phyloP scores from a whole-genome alignment of 495 filamentous ascomycete genomes.

The Glarea lozoyensis region DNA sequence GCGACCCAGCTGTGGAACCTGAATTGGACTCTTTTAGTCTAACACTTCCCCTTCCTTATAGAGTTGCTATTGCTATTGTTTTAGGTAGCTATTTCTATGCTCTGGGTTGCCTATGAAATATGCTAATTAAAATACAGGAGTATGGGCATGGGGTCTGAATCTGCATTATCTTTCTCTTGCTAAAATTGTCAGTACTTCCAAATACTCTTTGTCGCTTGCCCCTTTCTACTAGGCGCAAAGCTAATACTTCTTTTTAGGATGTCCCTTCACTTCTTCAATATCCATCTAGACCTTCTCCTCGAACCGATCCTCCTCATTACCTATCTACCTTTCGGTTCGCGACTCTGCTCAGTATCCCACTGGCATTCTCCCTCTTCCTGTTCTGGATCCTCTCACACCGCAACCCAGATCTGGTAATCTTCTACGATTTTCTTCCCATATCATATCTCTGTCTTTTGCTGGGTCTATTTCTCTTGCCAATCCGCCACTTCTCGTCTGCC shows the following conservation, averaged over 20 bases:
- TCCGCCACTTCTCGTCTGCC: slow-evolving; percentile 56
- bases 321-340: slow-evolving; percentile 77
- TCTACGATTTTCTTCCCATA: slow-evolving; percentile 75
- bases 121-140: slow-evolving; percentile 40
- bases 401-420: slow-evolving; percentile 52
- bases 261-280: slow-evolving; percentile 74
- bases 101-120: background rate
- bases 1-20: slow-evolving; percentile 70
- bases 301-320: slow-evolving; percentile 63
- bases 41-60: slow-evolving; percentile 76
- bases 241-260: slow-evolving; percentile 39
- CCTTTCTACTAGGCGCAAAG: background rate
- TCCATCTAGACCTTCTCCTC: slow-evolving; percentile 49
- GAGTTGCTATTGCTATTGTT: slow-evolving; percentile 70
- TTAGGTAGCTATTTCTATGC: slow-evolving; percentile 47
- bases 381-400: slow-evolving; percentile 80
- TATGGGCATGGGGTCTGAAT: slow-evolving; percentile 88
- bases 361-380: slow-evolving; percentile 57
- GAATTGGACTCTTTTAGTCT: slow-evolving; percentile 79
- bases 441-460: slow-evolving; percentile 63
- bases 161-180: slow-evolving; percentile 67
- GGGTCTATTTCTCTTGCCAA: slow-evolving; percentile 60
- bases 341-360: slow-evolving; percentile 58
- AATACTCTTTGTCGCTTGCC: background rate
- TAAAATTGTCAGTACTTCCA: slow-evolving; percentile 51